phyloP scores from a whole-genome alignment of 108 stramenopile species.

The Nitzschia putrida region DNA sequence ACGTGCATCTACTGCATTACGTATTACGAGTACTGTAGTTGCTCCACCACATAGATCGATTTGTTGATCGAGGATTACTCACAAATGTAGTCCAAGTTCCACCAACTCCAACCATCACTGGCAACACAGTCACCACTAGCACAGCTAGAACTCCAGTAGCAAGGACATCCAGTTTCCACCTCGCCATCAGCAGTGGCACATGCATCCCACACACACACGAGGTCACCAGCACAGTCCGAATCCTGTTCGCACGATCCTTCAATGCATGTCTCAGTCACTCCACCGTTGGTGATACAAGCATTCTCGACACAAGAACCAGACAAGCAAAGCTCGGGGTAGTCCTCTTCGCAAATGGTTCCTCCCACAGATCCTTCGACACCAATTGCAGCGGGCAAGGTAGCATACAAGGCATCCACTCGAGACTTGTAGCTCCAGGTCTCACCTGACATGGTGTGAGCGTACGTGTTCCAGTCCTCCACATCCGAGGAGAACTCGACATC shows the following conservation, averaged over 20 bases:
- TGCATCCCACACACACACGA: conserved; percentile 2
- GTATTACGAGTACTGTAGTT: too few species aligned
- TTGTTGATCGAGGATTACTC: too few species aligned
- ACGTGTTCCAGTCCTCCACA: not conserved
- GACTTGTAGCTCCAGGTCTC: conserved; percentile 1
- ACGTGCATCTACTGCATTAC: too few species aligned
- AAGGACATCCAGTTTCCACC: not conserved
- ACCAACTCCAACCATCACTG: not conserved
- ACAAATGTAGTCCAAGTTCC: not conserved
- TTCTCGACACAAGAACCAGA: not conserved
- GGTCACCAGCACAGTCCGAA: conserved; percentile 13
- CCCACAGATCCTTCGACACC: not conserved
- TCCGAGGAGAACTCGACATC: not conserved
- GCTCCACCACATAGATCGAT: too few species aligned
- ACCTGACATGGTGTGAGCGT: conserved; percentile 9
- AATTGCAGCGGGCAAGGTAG: not conserved
- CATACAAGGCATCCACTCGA: not conserved
- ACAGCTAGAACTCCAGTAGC: not conserved
- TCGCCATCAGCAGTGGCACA: not conserved
- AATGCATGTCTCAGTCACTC: not conserved
- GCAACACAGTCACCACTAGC: not conserved
- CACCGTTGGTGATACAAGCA: not conserved
- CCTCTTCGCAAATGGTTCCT: not conserved
- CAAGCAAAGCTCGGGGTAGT: not conserved
- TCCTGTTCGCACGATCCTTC: conserved; percentile 8